These are phyloP conservation scores for Fusarium sp. DNA, from an alignment of 2,329 filamentous ascomycete species.

Conservation along the genomic window DNA sequence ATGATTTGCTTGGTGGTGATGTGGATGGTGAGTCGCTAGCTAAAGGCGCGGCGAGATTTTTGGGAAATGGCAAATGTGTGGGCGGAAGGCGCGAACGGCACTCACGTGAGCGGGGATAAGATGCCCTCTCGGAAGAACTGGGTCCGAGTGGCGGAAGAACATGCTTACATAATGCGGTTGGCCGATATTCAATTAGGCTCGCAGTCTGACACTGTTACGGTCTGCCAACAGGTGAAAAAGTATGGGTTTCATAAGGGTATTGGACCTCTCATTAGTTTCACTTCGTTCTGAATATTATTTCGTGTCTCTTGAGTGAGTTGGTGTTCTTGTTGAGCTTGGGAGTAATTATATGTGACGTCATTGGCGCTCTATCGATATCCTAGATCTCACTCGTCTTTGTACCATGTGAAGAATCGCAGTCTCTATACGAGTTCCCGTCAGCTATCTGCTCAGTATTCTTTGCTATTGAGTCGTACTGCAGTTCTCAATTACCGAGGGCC, in stretches of 20 bases:
- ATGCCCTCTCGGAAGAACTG: slow-evolving; percentile 54
- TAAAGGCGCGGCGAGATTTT: slow-evolving; percentile 51
- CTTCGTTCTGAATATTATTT: too few species aligned
- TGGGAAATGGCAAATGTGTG: slow-evolving; percentile 57
- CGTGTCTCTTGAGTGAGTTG: rapidly evolving
- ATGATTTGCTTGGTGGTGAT: slow-evolving; percentile 57
- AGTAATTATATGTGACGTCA: neutral
- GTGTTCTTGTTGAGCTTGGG: rapidly evolving
- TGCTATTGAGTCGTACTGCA: too few species aligned
- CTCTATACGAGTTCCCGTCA: neutral
- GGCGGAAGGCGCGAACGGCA: slow-evolving; percentile 46
- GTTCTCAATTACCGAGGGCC: neutral
- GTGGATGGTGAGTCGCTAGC: slow-evolving; percentile 52
- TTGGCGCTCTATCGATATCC: neutral
- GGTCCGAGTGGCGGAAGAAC: slow-evolving; percentile 19
- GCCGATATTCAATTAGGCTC: neutral
- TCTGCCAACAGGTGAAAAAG: neutral
- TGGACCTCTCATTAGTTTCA: neutral
- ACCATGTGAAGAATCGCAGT: neutral
- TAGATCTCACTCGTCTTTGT: neutral
- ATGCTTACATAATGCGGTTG: slow-evolving; percentile 22
- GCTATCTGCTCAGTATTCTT: neutral
- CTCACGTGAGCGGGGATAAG: slow-evolving; percentile 55
- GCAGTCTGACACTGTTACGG: neutral
- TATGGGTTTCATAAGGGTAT: neutral